Base-by-base conservation (phyloP, 2,329 filamentous ascomycete genomes). In the Aureobasidium uvarum region DNA sequence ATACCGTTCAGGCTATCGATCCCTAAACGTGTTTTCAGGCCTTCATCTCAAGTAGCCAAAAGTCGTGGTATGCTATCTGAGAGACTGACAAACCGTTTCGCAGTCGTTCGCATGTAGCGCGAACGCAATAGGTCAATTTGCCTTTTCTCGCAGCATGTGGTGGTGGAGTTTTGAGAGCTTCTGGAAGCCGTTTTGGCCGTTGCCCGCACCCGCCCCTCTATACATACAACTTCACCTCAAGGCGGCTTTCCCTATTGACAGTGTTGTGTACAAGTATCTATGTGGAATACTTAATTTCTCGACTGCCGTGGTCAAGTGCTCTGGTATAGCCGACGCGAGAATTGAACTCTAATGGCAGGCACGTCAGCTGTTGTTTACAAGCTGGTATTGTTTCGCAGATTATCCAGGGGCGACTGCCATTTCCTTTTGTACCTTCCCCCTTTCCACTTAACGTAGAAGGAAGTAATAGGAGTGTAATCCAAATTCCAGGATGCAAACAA, bases 1-100 rank as follows among this genome's bases (percentile, higher is more conserved):
- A 62, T 62, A 62, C 58, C 58, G 58, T 62, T 62, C 58, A 62
- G 58, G 58, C 58, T 62, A 62, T 62, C 58, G 58, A 62, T 62
- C 58, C 43, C 39, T 10, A 18, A 62, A 62, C 58, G 58, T 62
- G 36, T 41, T 28, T 36, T 39, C 39, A 33, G 39, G 45, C n/a
- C 36, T 23, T 4, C 45, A 41, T 51, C 14, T 33, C 20, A 18
- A 5, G 33, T 20, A 41, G 58, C 28, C 58, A 62, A 31, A 62
- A 62, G 58, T 62, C 58, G 36, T 62, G 45, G 58, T 45, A 39
- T 20, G 16, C 33, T 33, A 28, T 62, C 20, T 11, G 13, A 10
- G 13, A 50, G 43, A 39, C 41, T 50, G 43, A 62, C 58, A 62
- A 62, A 39, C 45, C 58, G 58, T 62, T 51, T 62, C 43, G 31